Percentiles rank a stretch among this genome's conserved stretches.
These are phyloP conservation scores for Phytophthora pistaciae DNA, from an alignment of 352 stramenopile species.

Conservation along the genomic window DNA sequence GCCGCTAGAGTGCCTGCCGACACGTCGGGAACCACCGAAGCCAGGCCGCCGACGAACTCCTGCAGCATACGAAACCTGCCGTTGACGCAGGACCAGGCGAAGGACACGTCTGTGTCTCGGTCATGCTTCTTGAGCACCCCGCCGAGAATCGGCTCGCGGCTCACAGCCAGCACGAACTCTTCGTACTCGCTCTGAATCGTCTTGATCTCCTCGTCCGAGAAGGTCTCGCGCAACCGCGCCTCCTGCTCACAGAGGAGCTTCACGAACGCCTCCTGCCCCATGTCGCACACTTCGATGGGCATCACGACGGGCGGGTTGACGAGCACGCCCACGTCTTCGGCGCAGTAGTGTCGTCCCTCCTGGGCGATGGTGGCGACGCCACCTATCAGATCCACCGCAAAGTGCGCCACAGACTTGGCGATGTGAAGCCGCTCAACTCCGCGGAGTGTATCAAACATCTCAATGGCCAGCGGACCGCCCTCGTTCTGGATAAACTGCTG, in stretches of 20 bases:
- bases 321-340: slow-evolving; percentile 45
- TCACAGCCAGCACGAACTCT: slow-evolving; percentile 52
- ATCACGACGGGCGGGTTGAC: slow-evolving; percentile 57
- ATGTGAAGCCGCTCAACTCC: slow-evolving; percentile 58
- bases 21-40: slow-evolving; percentile 52
- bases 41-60: slow-evolving; percentile 63
- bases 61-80: slow-evolving; percentile 60
- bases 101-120: slow-evolving; percentile 66
- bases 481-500: slow-evolving; percentile 77
- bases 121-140: slow-evolving; percentile 66
- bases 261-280: slow-evolving; percentile 60
- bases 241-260: slow-evolving; percentile 53
- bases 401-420: slow-evolving; percentile 57
- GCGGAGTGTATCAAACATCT: slow-evolving; percentile 64
- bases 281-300: slow-evolving; percentile 59
- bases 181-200: slow-evolving; percentile 60
- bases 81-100: slow-evolving; percentile 69
- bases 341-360: slow-evolving; percentile 58
- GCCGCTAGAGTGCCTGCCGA: slow-evolving; percentile 39
- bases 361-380: slow-evolving; percentile 51
- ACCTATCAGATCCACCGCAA: slow-evolving; percentile 55
- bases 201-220: slow-evolving; percentile 52
- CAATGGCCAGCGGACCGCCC: slow-evolving; percentile 54
- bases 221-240: slow-evolving; percentile 51
- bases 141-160: slow-evolving; percentile 57